Evolutionary conservation across 352 stramenopile species (phyloP).

Genomic region (Globisporangium splendens): DNA sequence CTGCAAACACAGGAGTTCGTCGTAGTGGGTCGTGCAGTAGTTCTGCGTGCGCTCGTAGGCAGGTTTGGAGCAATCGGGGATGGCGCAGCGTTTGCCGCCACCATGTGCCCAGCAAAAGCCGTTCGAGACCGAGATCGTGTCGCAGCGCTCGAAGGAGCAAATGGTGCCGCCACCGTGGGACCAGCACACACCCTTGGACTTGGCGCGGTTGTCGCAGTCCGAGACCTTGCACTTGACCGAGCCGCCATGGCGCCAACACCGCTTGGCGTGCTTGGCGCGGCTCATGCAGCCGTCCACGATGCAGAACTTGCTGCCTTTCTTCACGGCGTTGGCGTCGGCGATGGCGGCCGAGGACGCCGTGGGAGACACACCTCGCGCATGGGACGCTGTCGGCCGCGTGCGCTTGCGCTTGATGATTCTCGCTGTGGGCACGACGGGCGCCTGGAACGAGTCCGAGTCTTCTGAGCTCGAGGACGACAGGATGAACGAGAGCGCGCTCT

Average conservation of each 20-base stretch:
- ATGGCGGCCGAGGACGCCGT: not conserved
- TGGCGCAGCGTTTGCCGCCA: conserved; percentile 15
- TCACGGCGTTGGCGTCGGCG: conserved; percentile 7
- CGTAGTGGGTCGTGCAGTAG: conserved; percentile 41
- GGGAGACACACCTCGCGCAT: not conserved
- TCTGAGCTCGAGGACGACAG: conserved; percentile 3
- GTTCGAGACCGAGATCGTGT: conserved; percentile 48
- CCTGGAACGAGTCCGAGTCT: conserved; percentile 8
- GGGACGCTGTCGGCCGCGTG: not conserved
- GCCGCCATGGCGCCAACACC: conserved; percentile 47
- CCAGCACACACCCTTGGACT: conserved; percentile 53
- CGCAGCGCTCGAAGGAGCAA: conserved; percentile 33
- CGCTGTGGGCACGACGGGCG: not conserved
- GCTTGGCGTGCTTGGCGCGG: too few relatives aligned
- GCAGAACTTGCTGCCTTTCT: conserved; percentile 53
- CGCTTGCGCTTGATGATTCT: conserved; percentile 8
- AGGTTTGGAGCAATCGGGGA: conserved; percentile 20
- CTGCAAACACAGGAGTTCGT: conserved; percentile 17
- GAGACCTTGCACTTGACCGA: conserved; percentile 49
- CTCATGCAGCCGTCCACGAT: conserved; percentile 48
- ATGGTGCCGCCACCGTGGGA: conserved; percentile 46
- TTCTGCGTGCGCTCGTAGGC: conserved; percentile 50
- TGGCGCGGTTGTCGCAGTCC: conserved; percentile 41
- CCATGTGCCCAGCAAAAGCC: conserved; percentile 43
- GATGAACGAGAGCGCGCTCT: conserved; percentile 10